These are phyloP conservation scores for thale cress (Arabidopsis thaliana) DNA, from an alignment of 345 rosid species.

Conservation along the genomic window TAIR10.1 NC_003070.9:7080501-7081000, in stretches of 20 bases:
- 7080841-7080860: slow-evolving; percentile 40
- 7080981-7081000: slow-evolving; percentile 1
- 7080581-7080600: slow-evolving; percentile 2
- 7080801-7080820: slow-evolving; percentile 16
- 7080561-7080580: slow-evolving; percentile 19
- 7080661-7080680: slow-evolving; percentile 87
- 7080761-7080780: slow-evolving; percentile 18
- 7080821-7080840: background rate
- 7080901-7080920: slow-evolving; percentile 23
- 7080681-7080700: slow-evolving; percentile 66
- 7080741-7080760: slow-evolving; percentile 14
- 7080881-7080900: slow-evolving; percentile 37
- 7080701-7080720: slow-evolving; percentile 71
- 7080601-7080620: background rate
- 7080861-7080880: slow-evolving; percentile 28
- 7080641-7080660: slow-evolving; percentile 69
- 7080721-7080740: slow-evolving; percentile 50
- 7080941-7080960: background rate
- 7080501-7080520: background rate
- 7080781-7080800: background rate
- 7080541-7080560: slow-evolving; percentile 13
- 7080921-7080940: background rate
- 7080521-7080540: background rate
- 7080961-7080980: slow-evolving; percentile 1
- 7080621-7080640: slow-evolving; percentile 15